Evolutionary conservation across 2,329 filamentous ascomycete species (phyloP).

Genomic region (Parastagonospora avenae): DNA sequence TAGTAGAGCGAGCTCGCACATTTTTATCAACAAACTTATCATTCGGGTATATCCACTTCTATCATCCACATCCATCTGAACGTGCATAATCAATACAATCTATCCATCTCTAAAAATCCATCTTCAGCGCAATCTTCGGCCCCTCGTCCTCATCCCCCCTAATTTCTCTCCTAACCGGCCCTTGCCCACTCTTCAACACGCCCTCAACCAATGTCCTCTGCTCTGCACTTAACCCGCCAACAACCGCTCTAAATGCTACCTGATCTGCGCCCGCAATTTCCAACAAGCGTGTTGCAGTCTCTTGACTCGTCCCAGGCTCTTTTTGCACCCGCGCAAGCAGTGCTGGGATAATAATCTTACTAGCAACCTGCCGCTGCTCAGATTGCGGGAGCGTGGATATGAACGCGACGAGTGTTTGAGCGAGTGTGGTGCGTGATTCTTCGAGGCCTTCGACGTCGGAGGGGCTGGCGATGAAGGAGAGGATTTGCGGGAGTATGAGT

Average conservation of each 20-base stretch:
- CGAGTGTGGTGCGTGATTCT: conserved; percentile 70
- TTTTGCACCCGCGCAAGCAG: conserved; percentile 73
- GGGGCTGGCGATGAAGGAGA: conserved; percentile 72
- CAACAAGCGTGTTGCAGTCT: conserved; percentile 77
- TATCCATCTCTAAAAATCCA: conserved; percentile 73
- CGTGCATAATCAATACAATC: background rate
- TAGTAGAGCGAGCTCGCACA: no score
- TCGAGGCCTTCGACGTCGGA: conserved; percentile 77
- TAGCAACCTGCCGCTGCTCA: conserved; percentile 57
- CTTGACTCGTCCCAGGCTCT: conserved; percentile 62
- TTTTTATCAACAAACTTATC: no score
- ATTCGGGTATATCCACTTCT: no score
- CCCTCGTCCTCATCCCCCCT: conserved; percentile 60
- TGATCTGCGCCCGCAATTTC: conserved; percentile 82
- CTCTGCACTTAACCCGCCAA: conserved; percentile 70
- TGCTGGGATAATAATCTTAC: conserved; percentile 77
- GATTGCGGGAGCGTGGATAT: conserved; percentile 53
- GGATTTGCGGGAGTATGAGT: conserved; percentile 73
- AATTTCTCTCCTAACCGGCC: conserved; percentile 51
- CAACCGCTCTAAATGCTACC: conserved; percentile 72
- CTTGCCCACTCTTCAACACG: conserved; percentile 68
- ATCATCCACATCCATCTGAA: no score
- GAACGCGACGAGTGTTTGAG: conserved; percentile 77
- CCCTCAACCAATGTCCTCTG: conserved; percentile 81
- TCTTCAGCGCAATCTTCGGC: conserved; percentile 91